Evolutionary conservation across 106 monocot genomes (phyloP).

Genomic region (Gastrodia elata): DNA sequence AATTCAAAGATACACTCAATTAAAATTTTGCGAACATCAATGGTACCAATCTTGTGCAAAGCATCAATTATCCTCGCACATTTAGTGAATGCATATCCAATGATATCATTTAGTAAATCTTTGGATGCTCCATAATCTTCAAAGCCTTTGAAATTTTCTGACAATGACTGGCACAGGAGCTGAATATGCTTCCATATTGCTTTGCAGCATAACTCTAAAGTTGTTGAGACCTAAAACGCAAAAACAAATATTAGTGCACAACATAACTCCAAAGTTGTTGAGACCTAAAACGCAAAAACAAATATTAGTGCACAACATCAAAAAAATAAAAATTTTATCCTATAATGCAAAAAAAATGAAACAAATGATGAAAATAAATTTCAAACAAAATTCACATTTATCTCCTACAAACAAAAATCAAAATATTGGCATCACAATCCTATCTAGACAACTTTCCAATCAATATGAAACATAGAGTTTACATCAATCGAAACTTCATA

Average conservation of each 20-base stretch:
- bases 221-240: slow-evolving; percentile 34
- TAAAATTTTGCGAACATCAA: slow-evolving; percentile 23
- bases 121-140: slow-evolving; percentile 3
- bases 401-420: too few species aligned
- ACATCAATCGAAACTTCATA: too few species aligned
- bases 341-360: background rate
- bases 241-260: slow-evolving; percentile 39
- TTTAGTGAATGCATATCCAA: slow-evolving; percentile 36
- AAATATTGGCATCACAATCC: too few species aligned
- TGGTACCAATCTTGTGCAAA: slow-evolving; percentile 28
- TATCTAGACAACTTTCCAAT: too few species aligned
- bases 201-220: slow-evolving; percentile 33
- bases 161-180: slow-evolving; percentile 9
- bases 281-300: slow-evolving; percentile 30
- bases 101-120: slow-evolving; percentile 23
- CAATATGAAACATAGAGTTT: too few species aligned
- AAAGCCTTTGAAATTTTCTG: slow-evolving; percentile 10
- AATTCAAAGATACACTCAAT: slow-evolving; percentile 32
- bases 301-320: background rate
- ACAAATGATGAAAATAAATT: background rate
- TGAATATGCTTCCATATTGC: slow-evolving; percentile 30
- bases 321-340: background rate
- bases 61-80: slow-evolving; percentile 33
- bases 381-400: too few species aligned
- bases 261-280: slow-evolving; percentile 27